phyloP scores from a whole-genome alignment of 2,329 filamentous ascomycete species.

The Aureobasidium sp. region DNA sequence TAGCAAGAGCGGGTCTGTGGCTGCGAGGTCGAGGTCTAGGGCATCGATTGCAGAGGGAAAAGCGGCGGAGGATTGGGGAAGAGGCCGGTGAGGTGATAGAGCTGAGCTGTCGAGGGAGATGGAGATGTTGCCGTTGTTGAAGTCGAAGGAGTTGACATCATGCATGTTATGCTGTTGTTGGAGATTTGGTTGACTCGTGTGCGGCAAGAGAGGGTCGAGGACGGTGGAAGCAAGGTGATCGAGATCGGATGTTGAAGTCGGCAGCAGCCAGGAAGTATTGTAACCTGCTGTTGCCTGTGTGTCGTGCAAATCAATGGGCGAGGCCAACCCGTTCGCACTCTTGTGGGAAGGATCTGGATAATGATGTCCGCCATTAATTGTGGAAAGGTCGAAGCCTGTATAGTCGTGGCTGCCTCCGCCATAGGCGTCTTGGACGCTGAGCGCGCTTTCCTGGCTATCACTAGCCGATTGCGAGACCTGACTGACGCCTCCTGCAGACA shows the following conservation, averaged over 20 bases:
- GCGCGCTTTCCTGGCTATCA: constrained; percentile 17
- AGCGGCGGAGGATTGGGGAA: background rate
- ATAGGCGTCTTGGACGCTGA: constrained; percentile 26
- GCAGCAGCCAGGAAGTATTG: background rate
- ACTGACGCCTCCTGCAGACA: background rate
- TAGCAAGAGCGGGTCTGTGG: background rate
- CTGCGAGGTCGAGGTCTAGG: background rate
- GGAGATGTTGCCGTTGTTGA: constrained; percentile 34
- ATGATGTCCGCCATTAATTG: background rate
- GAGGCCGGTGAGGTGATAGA: background rate
- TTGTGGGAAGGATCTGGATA: background rate
- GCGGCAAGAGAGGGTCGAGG: constrained; percentile 5
- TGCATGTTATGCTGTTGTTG: background rate
- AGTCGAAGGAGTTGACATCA: constrained; percentile 34
- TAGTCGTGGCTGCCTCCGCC: constrained; percentile 19
- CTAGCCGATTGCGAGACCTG: constrained; percentile 9
- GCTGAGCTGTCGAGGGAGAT: constrained; percentile 30
- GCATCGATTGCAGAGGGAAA: background rate
- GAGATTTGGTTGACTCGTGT: background rate
- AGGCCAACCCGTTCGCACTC: background rate
- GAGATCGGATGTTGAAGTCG: constrained; percentile 7
- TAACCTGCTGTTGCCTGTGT: background rate
- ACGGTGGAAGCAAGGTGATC: constrained; percentile 14
- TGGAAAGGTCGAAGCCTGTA: constrained; percentile 18
- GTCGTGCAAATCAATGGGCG: constrained; percentile 11